These are phyloP conservation scores for Pyracantha coccinea DNA, from an alignment of 331 rosid species.

Conservation along the genomic window DNA sequence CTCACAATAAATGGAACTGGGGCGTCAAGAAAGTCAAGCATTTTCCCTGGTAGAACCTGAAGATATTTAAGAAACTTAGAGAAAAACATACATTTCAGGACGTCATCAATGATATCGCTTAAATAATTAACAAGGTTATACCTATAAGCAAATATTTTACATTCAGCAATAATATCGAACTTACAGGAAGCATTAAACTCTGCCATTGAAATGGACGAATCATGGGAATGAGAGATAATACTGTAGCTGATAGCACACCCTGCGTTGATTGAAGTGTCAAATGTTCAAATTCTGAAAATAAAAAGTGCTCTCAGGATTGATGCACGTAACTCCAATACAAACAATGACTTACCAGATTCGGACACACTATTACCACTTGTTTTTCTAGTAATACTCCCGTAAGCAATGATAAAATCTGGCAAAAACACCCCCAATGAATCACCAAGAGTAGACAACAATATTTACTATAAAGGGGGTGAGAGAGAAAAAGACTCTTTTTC, in stretches of 20 bases:
- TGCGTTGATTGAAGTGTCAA: conserved; percentile 38
- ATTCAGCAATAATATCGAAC: conserved; percentile 13
- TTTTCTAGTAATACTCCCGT: conserved; percentile 81
- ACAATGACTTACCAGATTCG: conserved; percentile 55
- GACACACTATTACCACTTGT: conserved; percentile 67
- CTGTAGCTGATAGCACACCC: conserved; percentile 82
- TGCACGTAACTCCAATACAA: conserved; percentile 3
- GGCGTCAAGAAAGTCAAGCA: conserved; percentile 92
- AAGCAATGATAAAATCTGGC: conserved; percentile 61
- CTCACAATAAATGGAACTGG: conserved; percentile 96
- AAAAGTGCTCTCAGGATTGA: conserved; percentile 6
- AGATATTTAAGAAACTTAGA: conserved; percentile 4
- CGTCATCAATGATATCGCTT: background rate
- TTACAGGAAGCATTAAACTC: conserved; percentile 89
- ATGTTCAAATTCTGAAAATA: conserved; percentile 15
- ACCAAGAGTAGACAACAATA: background rate
- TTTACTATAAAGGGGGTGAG: background rate
- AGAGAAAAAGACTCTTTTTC: background rate
- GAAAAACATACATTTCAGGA: conserved; percentile 1
- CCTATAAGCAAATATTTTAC: background rate
- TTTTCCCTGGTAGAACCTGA: conserved; percentile 71
- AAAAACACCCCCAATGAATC: conserved; percentile 23
- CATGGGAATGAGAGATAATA: conserved; percentile 72
- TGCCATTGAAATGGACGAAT: conserved; percentile 98
- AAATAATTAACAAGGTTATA: background rate